Evolutionary conservation across 805 yeast species (phyloP).

Genomic region (Ogataea paradorogensis): DNA sequence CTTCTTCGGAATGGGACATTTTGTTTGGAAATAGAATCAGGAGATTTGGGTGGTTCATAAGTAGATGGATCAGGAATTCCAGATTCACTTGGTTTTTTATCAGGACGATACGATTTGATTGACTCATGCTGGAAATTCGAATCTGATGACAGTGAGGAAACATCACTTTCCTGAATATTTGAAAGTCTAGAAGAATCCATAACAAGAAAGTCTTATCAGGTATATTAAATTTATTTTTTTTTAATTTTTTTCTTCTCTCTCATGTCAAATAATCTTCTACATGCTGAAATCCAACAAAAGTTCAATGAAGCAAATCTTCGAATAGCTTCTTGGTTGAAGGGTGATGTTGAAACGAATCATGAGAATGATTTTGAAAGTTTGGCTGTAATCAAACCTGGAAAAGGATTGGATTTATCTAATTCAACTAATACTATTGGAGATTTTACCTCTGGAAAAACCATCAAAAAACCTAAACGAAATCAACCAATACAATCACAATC

Average conservation of each 20-base stretch:
- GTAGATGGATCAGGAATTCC: slow-evolving; percentile 2
- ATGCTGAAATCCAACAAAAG: slow-evolving; percentile 44
- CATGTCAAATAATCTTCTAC: slow-evolving; percentile 27
- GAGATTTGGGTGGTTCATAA: background rate
- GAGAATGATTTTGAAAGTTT: slow-evolving; percentile 14
- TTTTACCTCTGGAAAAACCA: slow-evolving; percentile 19
- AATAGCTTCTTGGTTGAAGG: slow-evolving; percentile 39
- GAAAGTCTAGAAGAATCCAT: slow-evolving; percentile 6
- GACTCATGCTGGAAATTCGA: background rate
- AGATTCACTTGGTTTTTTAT: background rate
- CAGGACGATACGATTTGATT: slow-evolving; percentile 6
- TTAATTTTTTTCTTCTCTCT: background rate
- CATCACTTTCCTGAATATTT: slow-evolving; percentile 3
- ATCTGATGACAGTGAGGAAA: slow-evolving; percentile 6
- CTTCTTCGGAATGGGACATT: slow-evolving; percentile 1
- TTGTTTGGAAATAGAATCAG: background rate
- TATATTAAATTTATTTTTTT: background rate
- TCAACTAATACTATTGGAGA: slow-evolving; percentile 18
- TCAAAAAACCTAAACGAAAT: slow-evolving; percentile 9
- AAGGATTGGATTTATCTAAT: slow-evolving; percentile 23
- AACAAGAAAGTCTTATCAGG: background rate
- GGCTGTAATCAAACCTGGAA: slow-evolving; percentile 30
- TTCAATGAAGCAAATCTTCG: slow-evolving; percentile 36
- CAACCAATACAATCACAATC: slow-evolving; percentile 17
- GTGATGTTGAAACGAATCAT: slow-evolving; percentile 1